Conservation (phyloP, 2,329 filamentous ascomycete species). For the Emmonsiellopsis sp. region DNA sequence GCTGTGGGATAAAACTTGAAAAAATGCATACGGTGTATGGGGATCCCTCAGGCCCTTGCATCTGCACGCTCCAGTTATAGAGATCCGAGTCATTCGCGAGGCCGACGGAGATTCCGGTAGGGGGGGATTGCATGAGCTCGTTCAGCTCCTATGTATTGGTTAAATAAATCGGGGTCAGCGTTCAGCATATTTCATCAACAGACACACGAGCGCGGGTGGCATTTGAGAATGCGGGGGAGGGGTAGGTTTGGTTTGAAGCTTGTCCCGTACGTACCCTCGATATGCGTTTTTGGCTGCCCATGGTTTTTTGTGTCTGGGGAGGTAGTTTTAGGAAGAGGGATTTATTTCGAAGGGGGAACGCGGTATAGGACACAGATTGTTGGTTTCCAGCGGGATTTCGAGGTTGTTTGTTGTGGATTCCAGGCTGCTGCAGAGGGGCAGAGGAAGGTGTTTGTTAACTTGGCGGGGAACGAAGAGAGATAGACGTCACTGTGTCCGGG, state of each 20-base stretch:
- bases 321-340: too few relatives aligned
- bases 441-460: too few relatives aligned
- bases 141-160: slow-evolving; percentile 44
- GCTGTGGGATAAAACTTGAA: neutral
- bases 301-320: too few relatives aligned
- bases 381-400: too few relatives aligned
- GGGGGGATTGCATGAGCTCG: slow-evolving; percentile 48
- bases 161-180: neutral
- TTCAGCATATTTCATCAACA: neutral
- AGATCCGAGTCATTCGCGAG: slow-evolving; percentile 55
- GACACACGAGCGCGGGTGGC: neutral
- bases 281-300: too few relatives aligned
- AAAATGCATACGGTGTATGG: slow-evolving; percentile 52
- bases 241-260: neutral
- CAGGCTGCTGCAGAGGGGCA: too few relatives aligned
- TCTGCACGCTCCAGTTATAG: slow-evolving; percentile 57
- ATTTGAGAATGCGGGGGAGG: slow-evolving; percentile 1
- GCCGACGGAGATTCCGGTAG: slow-evolving; percentile 46
- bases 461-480: too few relatives aligned
- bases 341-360: too few relatives aligned
- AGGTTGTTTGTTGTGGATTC: too few relatives aligned
- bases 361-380: too few relatives aligned
- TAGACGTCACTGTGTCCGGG: too few relatives aligned
- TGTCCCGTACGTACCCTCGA: too few relatives aligned
- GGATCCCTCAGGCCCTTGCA: slow-evolving; percentile 57